Conservation (phyloP, 306 rosid species). For the Quercus robur region DNA sequence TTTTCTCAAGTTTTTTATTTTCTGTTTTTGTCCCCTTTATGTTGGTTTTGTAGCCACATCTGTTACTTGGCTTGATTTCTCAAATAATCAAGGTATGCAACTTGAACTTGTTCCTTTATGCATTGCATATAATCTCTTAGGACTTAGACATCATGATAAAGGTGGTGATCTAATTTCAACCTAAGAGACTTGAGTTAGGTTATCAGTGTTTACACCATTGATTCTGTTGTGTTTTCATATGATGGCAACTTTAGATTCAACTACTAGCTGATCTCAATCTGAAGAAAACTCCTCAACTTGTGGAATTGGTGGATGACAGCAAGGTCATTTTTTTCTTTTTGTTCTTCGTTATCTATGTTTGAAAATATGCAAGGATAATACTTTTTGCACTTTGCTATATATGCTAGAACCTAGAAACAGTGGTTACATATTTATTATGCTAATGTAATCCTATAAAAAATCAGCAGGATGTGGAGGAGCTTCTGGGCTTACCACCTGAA, state of each 20-base stretch:
- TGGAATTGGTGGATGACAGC: conserved; percentile 95
- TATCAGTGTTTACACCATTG: conserved; percentile 7
- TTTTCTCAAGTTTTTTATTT: conserved; percentile 18
- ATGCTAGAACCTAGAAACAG: not conserved
- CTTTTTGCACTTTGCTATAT: not conserved
- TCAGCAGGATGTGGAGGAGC: conserved; percentile 97
- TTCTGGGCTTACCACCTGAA: conserved; percentile 86
- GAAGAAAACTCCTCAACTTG: conserved; percentile 98
- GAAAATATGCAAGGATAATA: not conserved
- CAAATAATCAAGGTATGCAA: conserved; percentile 86
- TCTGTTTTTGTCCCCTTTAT: not conserved
- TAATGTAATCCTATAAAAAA: conserved; percentile 1
- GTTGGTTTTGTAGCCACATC: conserved; percentile 68
- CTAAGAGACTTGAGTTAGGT: conserved; percentile 1
- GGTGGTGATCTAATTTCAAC: conserved; percentile 11
- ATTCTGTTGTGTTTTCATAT: conserved; percentile 25
- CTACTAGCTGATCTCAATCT: conserved; percentile 90
- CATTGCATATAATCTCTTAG: conserved; percentile 8
- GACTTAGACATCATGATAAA: conserved; percentile 1
- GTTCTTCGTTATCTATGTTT: conserved; percentile 8
- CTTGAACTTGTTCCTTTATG: conserved; percentile 5
- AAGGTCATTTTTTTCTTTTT: conserved; percentile 41
- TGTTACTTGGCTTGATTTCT: conserved; percentile 91
- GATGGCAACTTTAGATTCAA: conserved; percentile 73
- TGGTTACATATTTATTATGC: conserved; percentile 4